phyloP scores from a whole-genome alignment of 139 green algal species.

The Pleodorina starrii region DNA sequence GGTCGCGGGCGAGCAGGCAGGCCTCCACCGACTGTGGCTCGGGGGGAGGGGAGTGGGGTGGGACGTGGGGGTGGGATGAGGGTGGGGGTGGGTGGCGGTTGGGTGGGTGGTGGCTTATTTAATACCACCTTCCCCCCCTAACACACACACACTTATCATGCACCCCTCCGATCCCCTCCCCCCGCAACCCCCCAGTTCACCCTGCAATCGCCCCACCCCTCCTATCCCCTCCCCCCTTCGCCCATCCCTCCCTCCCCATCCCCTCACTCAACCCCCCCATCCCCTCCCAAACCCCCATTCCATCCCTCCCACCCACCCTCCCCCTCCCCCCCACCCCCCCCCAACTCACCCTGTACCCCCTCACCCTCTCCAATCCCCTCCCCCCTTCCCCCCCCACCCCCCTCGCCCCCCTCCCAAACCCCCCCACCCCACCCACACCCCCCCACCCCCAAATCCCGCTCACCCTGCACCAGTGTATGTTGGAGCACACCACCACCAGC shows the following conservation, averaged over 20 bases:
- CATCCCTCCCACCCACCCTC: neutral
- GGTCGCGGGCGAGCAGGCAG: constrained; percentile 24
- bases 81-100: neutral
- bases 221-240: neutral
- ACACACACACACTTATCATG: too few species aligned
- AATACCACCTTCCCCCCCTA: neutral
- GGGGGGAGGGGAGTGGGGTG: too few species aligned
- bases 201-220: too few species aligned
- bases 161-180: neutral
- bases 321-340: neutral
- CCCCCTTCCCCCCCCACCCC: neutral
- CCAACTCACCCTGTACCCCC: too few species aligned
- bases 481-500: constrained; percentile 78
- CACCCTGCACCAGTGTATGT: constrained; percentile 82
- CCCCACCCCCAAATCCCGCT: neutral
- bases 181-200: too few species aligned
- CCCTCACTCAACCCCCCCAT: neutral
- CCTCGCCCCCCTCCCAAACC: neutral
- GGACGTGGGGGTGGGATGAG: neutral
- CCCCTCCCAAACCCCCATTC: too few species aligned
- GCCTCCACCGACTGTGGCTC: constrained; percentile 59
- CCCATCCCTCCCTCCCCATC: neutral
- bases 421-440: neutral
- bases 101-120: neutral
- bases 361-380: neutral